Conservation (phyloP, 495 filamentous ascomycete species). For the Trichoderma reesei region DNA sequence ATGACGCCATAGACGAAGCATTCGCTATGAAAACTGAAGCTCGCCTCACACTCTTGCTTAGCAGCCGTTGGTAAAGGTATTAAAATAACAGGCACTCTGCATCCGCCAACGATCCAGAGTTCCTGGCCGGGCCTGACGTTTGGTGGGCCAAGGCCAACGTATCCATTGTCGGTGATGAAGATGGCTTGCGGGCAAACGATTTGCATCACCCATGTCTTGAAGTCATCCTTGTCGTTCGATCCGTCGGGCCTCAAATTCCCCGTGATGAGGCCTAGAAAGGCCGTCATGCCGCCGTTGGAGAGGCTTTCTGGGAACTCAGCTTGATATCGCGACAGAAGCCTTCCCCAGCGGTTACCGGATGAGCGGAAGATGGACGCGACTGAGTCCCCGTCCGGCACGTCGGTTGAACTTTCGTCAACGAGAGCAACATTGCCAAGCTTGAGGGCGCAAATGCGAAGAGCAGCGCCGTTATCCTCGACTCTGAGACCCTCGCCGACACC, state of each 20-base stretch:
- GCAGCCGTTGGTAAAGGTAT: neutral
- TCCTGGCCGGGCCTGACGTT: neutral
- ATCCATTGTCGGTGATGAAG: conserved; percentile 6
- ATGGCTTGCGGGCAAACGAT: neutral
- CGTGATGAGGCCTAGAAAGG: conserved; percentile 5
- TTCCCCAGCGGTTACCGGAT: conserved; percentile 7
- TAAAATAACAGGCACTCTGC: conserved; percentile 8
- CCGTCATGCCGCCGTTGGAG: neutral
- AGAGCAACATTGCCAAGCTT: neutral
- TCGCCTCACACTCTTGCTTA: neutral
- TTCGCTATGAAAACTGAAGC: neutral
- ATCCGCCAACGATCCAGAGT: conserved; percentile 6
- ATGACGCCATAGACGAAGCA: conserved; percentile 9
- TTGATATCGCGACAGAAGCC: neutral
- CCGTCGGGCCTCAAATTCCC: neutral
- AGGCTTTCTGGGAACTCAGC: neutral
- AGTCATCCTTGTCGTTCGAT: neutral
- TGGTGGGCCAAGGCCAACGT: conserved; percentile 2
- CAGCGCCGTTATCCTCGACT: neutral
- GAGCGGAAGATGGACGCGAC: neutral
- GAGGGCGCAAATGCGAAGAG: neutral
- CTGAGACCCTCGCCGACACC: neutral
- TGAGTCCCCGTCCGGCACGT: neutral
- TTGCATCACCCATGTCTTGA: neutral
- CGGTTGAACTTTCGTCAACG: neutral